A percentile compares a stretch with the other conserved stretches of the same genome.
Evolutionary conservation across 495 filamentous ascomycete species (phyloP).

Genomic region (Hyaloscypha variabilis): DNA sequence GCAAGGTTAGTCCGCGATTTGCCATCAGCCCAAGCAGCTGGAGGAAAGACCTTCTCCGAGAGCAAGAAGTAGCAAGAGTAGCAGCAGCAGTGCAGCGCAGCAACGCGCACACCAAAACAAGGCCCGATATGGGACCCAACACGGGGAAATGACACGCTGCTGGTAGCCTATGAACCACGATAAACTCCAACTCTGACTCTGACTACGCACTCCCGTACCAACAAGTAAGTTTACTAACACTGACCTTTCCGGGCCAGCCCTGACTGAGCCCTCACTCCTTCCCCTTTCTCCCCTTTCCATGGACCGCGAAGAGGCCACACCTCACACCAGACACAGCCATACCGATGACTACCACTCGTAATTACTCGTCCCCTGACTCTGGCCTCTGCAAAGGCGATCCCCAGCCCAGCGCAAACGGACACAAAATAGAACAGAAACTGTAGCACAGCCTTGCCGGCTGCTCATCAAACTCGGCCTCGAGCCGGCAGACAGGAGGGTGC

Average conservation of each 20-base stretch:
- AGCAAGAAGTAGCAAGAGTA: not conserved
- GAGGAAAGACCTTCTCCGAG: not conserved
- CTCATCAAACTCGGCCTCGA: conserved; percentile 3
- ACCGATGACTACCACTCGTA: not conserved
- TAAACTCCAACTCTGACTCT: not conserved
- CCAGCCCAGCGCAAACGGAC: not conserved
- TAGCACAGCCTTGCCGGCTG: conserved; percentile 4
- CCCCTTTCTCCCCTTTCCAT: not conserved
- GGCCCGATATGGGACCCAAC: not conserved
- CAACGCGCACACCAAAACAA: not conserved
- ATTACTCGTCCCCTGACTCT: not conserved
- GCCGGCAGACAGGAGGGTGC: not conserved
- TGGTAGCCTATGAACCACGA: not conserved
- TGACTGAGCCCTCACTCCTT: not conserved
- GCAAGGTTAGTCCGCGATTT: not conserved
- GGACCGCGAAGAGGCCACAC: not conserved
- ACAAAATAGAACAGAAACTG: not conserved
- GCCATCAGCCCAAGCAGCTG: not conserved
- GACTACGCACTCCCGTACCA: not conserved
- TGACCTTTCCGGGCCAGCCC: not conserved
- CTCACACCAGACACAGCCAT: no score
- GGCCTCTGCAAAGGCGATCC: not conserved
- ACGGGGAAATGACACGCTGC: not conserved
- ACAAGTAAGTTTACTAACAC: not conserved
- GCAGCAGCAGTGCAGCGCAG: no score